Evolutionary conservation across 257 asterid genomes (phyloP).

Genomic region (Solanum lignicaule): DNA sequence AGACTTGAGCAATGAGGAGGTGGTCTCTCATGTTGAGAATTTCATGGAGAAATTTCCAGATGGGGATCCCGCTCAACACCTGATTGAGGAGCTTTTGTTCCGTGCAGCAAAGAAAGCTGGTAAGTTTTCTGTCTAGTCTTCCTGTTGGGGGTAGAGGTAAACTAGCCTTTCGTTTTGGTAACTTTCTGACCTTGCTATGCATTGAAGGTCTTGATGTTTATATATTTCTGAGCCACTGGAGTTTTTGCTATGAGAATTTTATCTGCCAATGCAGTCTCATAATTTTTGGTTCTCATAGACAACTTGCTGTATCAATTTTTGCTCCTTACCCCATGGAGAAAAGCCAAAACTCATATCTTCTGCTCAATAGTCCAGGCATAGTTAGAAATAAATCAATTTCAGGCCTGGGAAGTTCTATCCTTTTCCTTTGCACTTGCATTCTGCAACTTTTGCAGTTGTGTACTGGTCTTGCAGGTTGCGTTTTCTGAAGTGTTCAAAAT

Average conservation of each 20-base stretch:
- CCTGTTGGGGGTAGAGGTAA: not conserved
- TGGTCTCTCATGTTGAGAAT: conserved; percentile 72
- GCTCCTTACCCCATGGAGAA: not conserved
- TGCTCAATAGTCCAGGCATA: not conserved
- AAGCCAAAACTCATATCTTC: not conserved
- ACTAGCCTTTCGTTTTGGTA: not conserved
- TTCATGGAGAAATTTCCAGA: conserved; percentile 94
- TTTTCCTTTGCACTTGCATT: not conserved
- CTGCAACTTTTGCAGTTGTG: not conserved
- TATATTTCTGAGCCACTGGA: not conserved
- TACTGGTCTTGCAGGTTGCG: not conserved
- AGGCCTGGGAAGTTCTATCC: not conserved
- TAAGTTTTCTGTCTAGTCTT: conserved; percentile 7
- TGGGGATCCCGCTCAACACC: conserved; percentile 98
- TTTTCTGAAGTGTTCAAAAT: not conserved
- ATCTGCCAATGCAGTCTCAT: not conserved
- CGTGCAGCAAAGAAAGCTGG: conserved; percentile 99
- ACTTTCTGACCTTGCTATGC: not conserved
- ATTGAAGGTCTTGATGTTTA: not conserved
- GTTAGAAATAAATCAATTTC: not conserved
- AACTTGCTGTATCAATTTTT: not conserved
- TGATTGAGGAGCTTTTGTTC: conserved; percentile 79
- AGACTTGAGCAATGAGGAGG: conserved; percentile 90
- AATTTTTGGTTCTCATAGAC: not conserved
- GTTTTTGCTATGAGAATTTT: not conserved